Base-by-base conservation (phyloP, 169 alveolate species). In the Amoebophrya sp. region DNA sequence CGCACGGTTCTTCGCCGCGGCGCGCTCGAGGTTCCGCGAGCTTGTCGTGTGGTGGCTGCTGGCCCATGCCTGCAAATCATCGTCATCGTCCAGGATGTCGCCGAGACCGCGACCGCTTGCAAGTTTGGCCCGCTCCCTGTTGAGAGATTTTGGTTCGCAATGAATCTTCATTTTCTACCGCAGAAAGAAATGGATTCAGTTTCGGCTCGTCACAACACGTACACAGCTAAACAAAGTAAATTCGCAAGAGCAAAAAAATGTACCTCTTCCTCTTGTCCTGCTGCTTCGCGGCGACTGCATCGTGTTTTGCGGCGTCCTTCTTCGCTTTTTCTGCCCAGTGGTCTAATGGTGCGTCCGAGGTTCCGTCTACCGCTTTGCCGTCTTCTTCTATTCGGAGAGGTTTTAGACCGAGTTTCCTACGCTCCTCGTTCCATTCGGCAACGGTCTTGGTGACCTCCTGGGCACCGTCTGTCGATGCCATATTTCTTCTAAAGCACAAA, bases 381-480 rank as follows among this genome's bases (percentile, higher is more conserved):
- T 7, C 12, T 66, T 66, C 83, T 3, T 66, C 83, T 66, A 25
- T 66, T 2, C 83, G 83, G 35, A 66, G 83, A 12, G 83, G 83
- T 25, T 66, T 66, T 25, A 66, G 35, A 66, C 83, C 83, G 18
- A 66, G 83, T 25, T n/a, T 18, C 32, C 83, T 2, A 25, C 83
- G 83, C 83, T 66, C 83, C 83, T 66, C 83, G 29, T 66, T 18
- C 83, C 83, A 66, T 66, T 66, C 83, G 12, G 83, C 83, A 25
- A 66, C 35, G 38, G 83, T 25, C 83, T 66, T 66, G 83, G 83
- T 66, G 83, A 66, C 18, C 83, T 66, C 83, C 83, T 66, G 2
- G 35, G 32, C 83, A 66, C 2, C 29, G 35, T 25, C 35, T 66
- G 83, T 25, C 10, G 83, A 2, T 66, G 83, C 83, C 83, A n/a